Conservation (phyloP, 2,329 filamentous ascomycete genomes). For the Cercospora zeina region DNA sequence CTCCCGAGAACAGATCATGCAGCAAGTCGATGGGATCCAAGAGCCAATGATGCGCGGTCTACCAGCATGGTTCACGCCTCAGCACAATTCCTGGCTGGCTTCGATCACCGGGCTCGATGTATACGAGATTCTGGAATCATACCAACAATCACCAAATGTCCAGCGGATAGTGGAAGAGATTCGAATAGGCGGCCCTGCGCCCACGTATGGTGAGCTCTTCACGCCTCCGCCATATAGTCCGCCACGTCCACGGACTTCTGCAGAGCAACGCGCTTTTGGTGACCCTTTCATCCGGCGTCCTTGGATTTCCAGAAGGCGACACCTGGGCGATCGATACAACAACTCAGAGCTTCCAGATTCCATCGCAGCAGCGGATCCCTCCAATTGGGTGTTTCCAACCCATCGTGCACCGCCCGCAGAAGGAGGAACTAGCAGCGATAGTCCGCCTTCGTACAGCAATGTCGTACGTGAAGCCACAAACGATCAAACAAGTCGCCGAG, state of each 20-base stretch:
- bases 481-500: neutral
- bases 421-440: neutral
- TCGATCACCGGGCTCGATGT: neutral
- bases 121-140: neutral
- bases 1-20: neutral
- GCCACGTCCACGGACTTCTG: neutral
- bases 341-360: slow-evolving; percentile 1
- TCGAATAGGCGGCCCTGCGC: neutral
- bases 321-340: slow-evolving; percentile 3
- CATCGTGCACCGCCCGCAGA: neutral
- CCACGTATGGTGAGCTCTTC: slow-evolving; percentile 4
- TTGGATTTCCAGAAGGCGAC: neutral
- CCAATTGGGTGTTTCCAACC: neutral
- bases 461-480: neutral
- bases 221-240: slow-evolving; percentile 1
- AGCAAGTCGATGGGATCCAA: neutral
- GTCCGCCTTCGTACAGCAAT: slow-evolving; percentile 4
- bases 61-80: slow-evolving; percentile 6
- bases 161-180: slow-evolving; percentile 1
- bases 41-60: slow-evolving; percentile 4
- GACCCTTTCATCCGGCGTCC: neutral
- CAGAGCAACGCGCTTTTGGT: slow-evolving; percentile 1
- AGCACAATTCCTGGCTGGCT: slow-evolving; percentile 13
- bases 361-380: slow-evolving; percentile 4
- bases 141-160: neutral